A percentile compares a stretch with the other conserved stretches of the same genome.
These are phyloP conservation scores for Helianthus annuus DNA, from an alignment of 129 eudicot species.

Conservation along the genomic window HanXRQr2.0-SUNRISE NC_035447.2:112680321-112680820, in stretches of 20 bases:
- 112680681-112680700: conserved; percentile 59
- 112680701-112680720: conserved; percentile 52
- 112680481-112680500: too few relatives aligned
- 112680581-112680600: conserved; percentile 63
- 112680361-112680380: too few relatives aligned
- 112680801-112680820: conserved; percentile 64
- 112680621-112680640: conserved; percentile 49
- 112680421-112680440: too few relatives aligned
- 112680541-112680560: conserved; percentile 55
- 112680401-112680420: too few relatives aligned
- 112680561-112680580: conserved; percentile 45
- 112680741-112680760: conserved; percentile 64
- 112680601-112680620: conserved; percentile 56
- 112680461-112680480: too few relatives aligned
- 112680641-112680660: conserved; percentile 68
- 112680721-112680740: conserved; percentile 66
- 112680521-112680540: conserved; percentile 54
- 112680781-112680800: conserved; percentile 62
- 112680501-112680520: not conserved
- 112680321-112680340: too few relatives aligned
- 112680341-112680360: too few relatives aligned
- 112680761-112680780: conserved; percentile 53
- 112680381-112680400: too few relatives aligned
- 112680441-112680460: too few relatives aligned
- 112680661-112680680: conserved; percentile 42